These are phyloP conservation scores for Nakaseomyces bracarensis DNA, from an alignment of 1,139 yeast genomes.

Conservation along the genomic window DNA sequence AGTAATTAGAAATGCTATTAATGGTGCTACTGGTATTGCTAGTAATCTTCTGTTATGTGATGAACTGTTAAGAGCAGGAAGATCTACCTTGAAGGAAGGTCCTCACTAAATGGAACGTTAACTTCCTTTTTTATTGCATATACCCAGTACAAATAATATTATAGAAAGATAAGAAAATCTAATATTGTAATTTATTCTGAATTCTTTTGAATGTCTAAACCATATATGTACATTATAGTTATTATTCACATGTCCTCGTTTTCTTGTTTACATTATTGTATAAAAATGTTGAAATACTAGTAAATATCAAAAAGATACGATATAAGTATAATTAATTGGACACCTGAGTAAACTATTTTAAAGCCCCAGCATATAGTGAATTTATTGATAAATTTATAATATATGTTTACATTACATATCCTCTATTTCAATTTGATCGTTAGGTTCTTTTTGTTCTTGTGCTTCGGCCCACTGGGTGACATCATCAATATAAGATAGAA, in stretches of 20 bases:
- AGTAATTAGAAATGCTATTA: conserved; percentile 84
- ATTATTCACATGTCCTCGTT: not conserved
- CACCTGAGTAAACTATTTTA: too few relatives aligned
- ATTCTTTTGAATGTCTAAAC: not conserved
- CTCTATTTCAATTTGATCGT: conserved; percentile 59
- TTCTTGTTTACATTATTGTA: not conserved
- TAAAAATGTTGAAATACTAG: not conserved
- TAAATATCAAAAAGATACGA: too few relatives aligned
- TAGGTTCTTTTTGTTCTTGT: conserved; percentile 95
- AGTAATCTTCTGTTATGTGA: conserved; percentile 88
- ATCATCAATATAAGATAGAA: conserved; percentile 87
- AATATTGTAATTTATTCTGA: conserved; percentile 5
- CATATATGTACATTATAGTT: not conserved
- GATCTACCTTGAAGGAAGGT: conserved; percentile 71
- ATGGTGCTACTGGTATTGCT: conserved; percentile 91
- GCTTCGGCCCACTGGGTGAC: conserved; percentile 96
- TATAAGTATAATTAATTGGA: too few relatives aligned
- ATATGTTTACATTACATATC: conserved; percentile 29
- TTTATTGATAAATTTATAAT: too few relatives aligned
- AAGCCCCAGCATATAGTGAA: too few relatives aligned
- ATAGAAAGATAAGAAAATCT: not conserved
- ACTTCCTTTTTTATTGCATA: too few relatives aligned
- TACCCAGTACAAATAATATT: conserved; percentile 1
- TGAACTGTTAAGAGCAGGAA: conserved; percentile 92
- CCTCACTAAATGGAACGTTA: conserved; percentile 18